Percentiles rank a stretch among this genome's conserved stretches.
Conservation (phyloP, 495 filamentous ascomycete genomes). For the Penicillium cinerascens region DNA sequence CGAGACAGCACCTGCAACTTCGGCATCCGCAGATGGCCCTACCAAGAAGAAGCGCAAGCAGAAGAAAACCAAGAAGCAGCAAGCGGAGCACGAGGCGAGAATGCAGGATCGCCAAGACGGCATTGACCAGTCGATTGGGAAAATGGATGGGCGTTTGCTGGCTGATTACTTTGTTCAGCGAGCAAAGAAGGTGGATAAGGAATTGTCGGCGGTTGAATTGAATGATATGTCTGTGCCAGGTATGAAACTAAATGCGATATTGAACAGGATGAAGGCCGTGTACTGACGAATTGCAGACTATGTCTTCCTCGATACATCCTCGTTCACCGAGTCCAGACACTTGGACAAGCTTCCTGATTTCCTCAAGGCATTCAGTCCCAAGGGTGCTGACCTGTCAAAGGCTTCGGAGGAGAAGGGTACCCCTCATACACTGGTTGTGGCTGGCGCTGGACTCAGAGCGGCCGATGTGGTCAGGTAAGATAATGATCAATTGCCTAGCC, state of each 20-base stretch:
- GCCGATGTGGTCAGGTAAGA: conserved; percentile 70
- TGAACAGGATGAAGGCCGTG: neutral
- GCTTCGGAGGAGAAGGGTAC: conserved; percentile 67
- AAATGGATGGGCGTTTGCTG: conserved; percentile 77
- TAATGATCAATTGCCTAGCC: neutral
- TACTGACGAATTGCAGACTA: conserved; percentile 37
- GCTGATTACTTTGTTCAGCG: conserved; percentile 83
- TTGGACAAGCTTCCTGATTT: conserved; percentile 73
- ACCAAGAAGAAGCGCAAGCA: conserved; percentile 48
- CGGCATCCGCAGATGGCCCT: conserved; percentile 23
- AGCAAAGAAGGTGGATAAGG: conserved; percentile 69
- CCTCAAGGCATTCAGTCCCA: conserved; percentile 60
- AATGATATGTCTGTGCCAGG: conserved; percentile 79
- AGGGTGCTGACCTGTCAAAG: conserved; percentile 47
- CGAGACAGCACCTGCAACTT: conserved; percentile 22
- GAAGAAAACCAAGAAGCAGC: conserved; percentile 52
- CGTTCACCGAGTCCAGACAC: conserved; percentile 58
- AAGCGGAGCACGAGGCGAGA: conserved; percentile 49
- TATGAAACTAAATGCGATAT: conserved; percentile 33
- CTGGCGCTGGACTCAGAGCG: conserved; percentile 74
- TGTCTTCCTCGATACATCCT: conserved; percentile 69
- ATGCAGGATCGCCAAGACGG: conserved; percentile 56
- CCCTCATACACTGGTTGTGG: conserved; percentile 83
- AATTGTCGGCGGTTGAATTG: conserved; percentile 77
- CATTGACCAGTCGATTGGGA: conserved; percentile 75